Evolutionary conservation across 1,284 basidiomycete species (phyloP), one percentile per base, ranked within the genome.

Genomic region (Taiwanofungus camphoratus): DNA sequence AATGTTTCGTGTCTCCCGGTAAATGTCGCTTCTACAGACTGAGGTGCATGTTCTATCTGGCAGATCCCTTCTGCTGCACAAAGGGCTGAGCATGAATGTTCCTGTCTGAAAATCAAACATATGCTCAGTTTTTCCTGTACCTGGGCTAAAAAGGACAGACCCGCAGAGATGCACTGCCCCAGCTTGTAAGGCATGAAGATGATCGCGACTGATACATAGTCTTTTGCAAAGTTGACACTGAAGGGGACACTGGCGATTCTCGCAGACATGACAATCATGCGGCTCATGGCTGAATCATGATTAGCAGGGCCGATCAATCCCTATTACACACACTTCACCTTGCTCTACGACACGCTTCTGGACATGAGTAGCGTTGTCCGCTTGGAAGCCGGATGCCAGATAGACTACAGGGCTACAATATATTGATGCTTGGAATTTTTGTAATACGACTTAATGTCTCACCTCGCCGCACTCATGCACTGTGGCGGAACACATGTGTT

Each of bases 11-110:
- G 63, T 33, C 51, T 56, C 1, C 74, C 73, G 0, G 61, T 64
- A 47, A 81, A 82, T 0, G 75, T 78, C 1, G 73, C 73, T 48
- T 79, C 70, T 23, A 82, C 69, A 0, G 77, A 74, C 43, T 75
- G 68, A 0, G 79, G 79, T 0, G 69, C 62, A 0, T 71, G 76
- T 27, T 76, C 75, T 4, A 82, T 78, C 43, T 78, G 67, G 44
- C 77, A 79, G 19, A 75, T 73, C 0, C 77, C 79, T 0, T 54
- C 50, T 0, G 69, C 62, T 29, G 60, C 50, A 49, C 79, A 81
- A 1, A 59, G 30, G 0, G 61, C 57, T 6, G 52, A 45, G 52
- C 79, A 81, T 13, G 63, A 42, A 54, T 82, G 77, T 7, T 68
- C 62, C 63, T 79, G 67, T 1, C 74, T 77, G 26, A 1, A 8